Evolutionary conservation across 1,139 yeast species (phyloP), one percentile per base, ranked within the genome.

Genomic region (Eremothecium sinecaudum): DNA sequence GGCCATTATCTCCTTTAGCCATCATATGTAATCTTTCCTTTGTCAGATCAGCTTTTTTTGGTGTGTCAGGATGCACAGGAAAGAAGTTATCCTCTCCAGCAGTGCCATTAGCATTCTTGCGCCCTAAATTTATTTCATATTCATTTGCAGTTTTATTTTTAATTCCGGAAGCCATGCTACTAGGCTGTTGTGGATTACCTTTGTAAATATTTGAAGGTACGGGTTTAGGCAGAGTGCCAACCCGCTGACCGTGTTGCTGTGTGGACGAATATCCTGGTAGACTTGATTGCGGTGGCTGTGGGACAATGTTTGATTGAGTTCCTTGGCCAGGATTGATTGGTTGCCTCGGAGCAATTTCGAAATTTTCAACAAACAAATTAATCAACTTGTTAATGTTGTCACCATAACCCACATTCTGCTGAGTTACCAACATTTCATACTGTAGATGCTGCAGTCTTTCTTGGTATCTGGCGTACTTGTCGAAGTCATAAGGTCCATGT

Each of bases 401-500:
- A 35, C 49, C 51, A 15, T 44, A 45, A 27, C 51, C 50, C 20
- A 53, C 39, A 13, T 42, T 33, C 9, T 34, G 31, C 13, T 34
- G 32, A 2, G 20, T 20, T 11, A 29, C 20, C 22, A 34, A 20
- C 46, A 58, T 44, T 25, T 54, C 56, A 24, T 48, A 44, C 30
- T 55, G 58, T 11, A 53, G 37, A 16, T 47, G 52, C 29, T 59
- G 61, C 19, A 61, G 33, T 18, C 56, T 57, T 13, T 52, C 53
- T 36, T 62, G 66, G 33, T 59, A 61, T 27, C 45, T 41, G 2
- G 59, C 47, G 36, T 61, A 63, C 11, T 52, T 56, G 6, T 58
- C 59, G 36, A 58, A 63, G 34, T 63, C 53, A 38, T 62, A 62
- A n/a, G 63, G 55, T 2, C 69, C 69, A 20, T 42, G 28, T 2